phyloP scores from a whole-genome alignment of 208 protist genomes.

The Leishmania turanica region DNA sequence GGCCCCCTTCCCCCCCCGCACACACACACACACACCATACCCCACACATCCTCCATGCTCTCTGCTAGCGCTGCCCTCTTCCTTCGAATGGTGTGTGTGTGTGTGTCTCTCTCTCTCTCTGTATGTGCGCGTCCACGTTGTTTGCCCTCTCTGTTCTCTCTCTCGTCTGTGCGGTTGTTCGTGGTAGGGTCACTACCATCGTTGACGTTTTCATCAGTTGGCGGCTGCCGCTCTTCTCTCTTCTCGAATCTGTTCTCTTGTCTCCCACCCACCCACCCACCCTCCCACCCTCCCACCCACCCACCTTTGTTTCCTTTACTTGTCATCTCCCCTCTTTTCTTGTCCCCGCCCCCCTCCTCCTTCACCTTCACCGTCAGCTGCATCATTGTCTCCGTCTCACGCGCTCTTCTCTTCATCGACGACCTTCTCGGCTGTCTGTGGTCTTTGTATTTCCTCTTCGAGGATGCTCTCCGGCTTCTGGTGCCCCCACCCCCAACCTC shows the following conservation, averaged over 20 bases:
- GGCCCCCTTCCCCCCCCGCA: too few species aligned
- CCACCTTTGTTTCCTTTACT: background rate
- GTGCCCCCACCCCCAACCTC: too few species aligned
- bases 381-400: background rate
- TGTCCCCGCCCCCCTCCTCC: background rate
- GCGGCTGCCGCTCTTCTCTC: background rate
- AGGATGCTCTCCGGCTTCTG: background rate
- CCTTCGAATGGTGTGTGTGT: background rate
- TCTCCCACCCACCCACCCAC: background rate
- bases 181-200: background rate
- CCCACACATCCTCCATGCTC: background rate
- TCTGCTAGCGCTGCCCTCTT: background rate
- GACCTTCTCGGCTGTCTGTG: background rate
- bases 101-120: background rate
- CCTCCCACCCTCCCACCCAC: background rate
- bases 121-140: background rate
- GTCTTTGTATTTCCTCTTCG: background rate
- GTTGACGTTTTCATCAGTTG: background rate
- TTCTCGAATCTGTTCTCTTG: background rate
- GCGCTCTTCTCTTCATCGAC: background rate
- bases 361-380: background rate
- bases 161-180: background rate
- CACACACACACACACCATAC: too few species aligned
- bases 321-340: slow-evolving; percentile 2
- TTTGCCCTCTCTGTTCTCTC: slow-evolving; percentile 7